Conservation (phyloP, 2,329 filamentous ascomycete species). For the Stachybotrys chlorohalonatus region DNA sequence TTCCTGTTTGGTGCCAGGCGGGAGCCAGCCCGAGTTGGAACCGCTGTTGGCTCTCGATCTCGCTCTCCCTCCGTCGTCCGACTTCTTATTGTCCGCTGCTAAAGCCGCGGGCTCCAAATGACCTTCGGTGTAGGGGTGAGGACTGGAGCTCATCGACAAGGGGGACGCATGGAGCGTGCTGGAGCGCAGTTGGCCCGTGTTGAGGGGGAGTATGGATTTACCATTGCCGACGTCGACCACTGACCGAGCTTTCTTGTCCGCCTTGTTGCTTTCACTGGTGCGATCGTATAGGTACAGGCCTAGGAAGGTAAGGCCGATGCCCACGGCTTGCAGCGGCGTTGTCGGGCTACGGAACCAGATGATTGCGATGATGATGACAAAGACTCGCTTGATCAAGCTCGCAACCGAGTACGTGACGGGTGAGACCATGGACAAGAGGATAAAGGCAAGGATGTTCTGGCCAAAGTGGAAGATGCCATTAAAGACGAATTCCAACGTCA, state of each 20-base stretch:
- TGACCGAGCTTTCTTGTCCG: slow-evolving; percentile 70
- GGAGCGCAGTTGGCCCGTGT: slow-evolving; percentile 25
- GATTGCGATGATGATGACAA: slow-evolving; percentile 90
- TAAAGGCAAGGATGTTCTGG: slow-evolving; percentile 91
- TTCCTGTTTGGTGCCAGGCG: slow-evolving; percentile 75
- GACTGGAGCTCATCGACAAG: slow-evolving; percentile 14
- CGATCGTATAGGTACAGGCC: slow-evolving; percentile 95
- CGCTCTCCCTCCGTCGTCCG: slow-evolving; percentile 37
- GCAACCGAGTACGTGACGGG: slow-evolving; percentile 97
- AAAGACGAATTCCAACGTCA: slow-evolving; percentile 83
- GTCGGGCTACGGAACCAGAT: slow-evolving; percentile 93
- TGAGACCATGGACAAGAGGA: slow-evolving; percentile 84
- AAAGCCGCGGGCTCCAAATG: slow-evolving; percentile 27
- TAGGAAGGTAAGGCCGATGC: slow-evolving; percentile 81
- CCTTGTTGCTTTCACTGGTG: slow-evolving; percentile 79
- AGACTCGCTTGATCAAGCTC: slow-evolving; percentile 91
- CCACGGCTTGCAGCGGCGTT: slow-evolving; percentile 70
- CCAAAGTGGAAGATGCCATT: slow-evolving; percentile 96
- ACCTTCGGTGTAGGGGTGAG: slow-evolving; percentile 36
- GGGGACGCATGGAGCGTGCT: slow-evolving; percentile 12
- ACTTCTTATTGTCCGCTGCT: slow-evolving; percentile 44
- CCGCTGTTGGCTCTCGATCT: slow-evolving; percentile 30
- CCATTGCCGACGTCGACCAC: slow-evolving; percentile 32
- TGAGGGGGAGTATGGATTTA: slow-evolving; percentile 57
- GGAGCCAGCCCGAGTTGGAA: slow-evolving; percentile 52